Evolutionary conservation across 139 green algal species (phyloP), one percentile per base, ranked within the genome.

Genomic region (Mesotaenium endlicherianum): DNA sequence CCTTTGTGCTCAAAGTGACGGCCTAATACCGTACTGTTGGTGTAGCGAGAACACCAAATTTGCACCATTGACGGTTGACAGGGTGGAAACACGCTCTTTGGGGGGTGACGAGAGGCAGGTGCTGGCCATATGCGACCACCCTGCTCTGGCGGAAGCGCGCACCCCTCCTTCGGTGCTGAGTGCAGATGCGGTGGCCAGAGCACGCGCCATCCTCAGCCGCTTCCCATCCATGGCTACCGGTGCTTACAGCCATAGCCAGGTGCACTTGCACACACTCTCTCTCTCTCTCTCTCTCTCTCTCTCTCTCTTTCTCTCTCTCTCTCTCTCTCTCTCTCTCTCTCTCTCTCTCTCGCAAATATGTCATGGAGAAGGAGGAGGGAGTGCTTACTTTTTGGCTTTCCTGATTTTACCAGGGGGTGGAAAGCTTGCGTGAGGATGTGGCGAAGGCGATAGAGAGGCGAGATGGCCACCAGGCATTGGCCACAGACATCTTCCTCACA

Each of bases 401-500:
- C n/a, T 70, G 14, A 26, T 57, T 57, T 57, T 70, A 36, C 30
- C 60, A 84, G 60, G 77, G 60, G 11, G 16, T 81, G 31, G 6
- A 17, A 45, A 5, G 68, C 34, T 85, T 69, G 41, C 79, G 79
- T 41, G 70, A 85, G 30, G 72, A 85, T 1, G 71, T 97, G 31
- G 93, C 94, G 0, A 79, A 90, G 5, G 94, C 92, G 75, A 95
- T 97, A 76, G 77, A 91, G 76, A 72, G 85, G 43, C 80, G 94
- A 2, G 94, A 97, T 67, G 94, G 94, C 31, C 59, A 88, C 44
- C 88, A 91, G 92, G 47, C 91, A 14, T 72, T 31, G 36, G 38
- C 80, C 5, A 90, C 95, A 2, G 78, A 95, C 87, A 87, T 98
- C n/a, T 98, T 92, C 87, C 84, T 96, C 45, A 96, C 94, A 94